Evolutionary conservation across 257 asterid species (phyloP).

Genomic region (Apocynum venetum): DNA sequence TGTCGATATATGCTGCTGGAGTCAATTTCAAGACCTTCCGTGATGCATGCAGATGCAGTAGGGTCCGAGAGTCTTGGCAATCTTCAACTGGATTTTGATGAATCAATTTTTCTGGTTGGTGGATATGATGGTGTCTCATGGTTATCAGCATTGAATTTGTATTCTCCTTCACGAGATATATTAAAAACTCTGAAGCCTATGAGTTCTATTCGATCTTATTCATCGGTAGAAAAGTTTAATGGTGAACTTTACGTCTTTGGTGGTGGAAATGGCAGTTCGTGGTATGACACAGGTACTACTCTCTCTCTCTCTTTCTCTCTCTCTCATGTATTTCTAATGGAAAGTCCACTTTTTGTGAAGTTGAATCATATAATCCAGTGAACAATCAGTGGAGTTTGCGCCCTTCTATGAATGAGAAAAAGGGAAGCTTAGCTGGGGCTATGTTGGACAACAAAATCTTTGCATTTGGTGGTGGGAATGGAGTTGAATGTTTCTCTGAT

Average conservation of each 20-base stretch:
- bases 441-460: slow-evolving; percentile 57
- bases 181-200: slow-evolving; percentile 59
- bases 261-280: slow-evolving; percentile 59
- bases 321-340: slow-evolving; percentile 1
- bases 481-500: slow-evolving; percentile 52
- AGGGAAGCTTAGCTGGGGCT: slow-evolving; percentile 76
- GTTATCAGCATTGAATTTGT: slow-evolving; percentile 58
- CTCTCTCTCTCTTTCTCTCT: neutral
- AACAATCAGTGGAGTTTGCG: slow-evolving; percentile 55
- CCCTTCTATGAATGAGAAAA: slow-evolving; percentile 52
- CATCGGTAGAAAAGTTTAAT: slow-evolving; percentile 51
- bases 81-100: slow-evolving; percentile 29
- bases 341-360: slow-evolving; percentile 36
- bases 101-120: slow-evolving; percentile 62
- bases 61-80: slow-evolving; percentile 34
- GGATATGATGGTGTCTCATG: slow-evolving; percentile 75
- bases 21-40: slow-evolving; percentile 33
- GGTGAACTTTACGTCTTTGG: slow-evolving; percentile 73
- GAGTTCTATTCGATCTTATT: slow-evolving; percentile 56
- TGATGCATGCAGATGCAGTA: slow-evolving; percentile 26
- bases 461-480: slow-evolving; percentile 86
- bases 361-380: slow-evolving; percentile 66
- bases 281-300: slow-evolving; percentile 63
- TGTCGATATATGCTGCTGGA: slow-evolving; percentile 41
- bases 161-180: slow-evolving; percentile 58